These are phyloP conservation scores for Thraustochytrium sp. DNA, from an alignment of 352 stramenopile genomes.

Conservation along the genomic window DNA sequence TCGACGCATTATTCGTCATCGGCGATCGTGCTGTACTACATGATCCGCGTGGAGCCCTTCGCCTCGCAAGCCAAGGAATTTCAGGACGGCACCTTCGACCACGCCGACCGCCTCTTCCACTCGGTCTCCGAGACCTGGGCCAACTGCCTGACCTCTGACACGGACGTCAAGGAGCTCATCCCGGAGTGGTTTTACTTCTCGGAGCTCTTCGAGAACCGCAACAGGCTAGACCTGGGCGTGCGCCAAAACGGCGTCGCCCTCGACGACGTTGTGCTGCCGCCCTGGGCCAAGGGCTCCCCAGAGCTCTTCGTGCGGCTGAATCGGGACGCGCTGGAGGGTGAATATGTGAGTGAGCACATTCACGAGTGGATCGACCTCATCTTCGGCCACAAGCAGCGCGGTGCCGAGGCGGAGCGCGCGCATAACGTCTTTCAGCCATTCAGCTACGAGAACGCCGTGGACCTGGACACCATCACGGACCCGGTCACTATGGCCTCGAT, in stretches of 20 bases:
- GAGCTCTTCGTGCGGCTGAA: conserved; percentile 92
- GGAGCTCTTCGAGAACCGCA: conserved; percentile 78
- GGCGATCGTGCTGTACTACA: conserved; percentile 95
- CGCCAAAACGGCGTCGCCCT: conserved; percentile 56
- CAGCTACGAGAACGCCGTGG: conserved; percentile 88
- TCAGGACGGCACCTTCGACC: conserved; percentile 90
- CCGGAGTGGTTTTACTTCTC: conserved; percentile 88
- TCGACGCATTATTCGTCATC: conserved; percentile 65
- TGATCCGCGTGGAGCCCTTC: conserved; percentile 97
- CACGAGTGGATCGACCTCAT: conserved; percentile 98
- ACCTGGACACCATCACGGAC: conserved; percentile 58
- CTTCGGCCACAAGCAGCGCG: conserved; percentile 96
- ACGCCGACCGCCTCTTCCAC: conserved; percentile 84
- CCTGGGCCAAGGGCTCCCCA: conserved; percentile 86
- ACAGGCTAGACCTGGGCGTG: conserved; percentile 63
- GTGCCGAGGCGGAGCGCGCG: conserved; percentile 76
- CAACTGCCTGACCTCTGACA: conserved; percentile 76
- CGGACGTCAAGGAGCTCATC: conserved; percentile 84
- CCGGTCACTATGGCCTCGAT: neutral
- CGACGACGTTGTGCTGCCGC: conserved; percentile 81
- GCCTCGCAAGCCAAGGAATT: conserved; percentile 85
- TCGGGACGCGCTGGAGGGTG: conserved; percentile 90
- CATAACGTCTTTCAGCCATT: conserved; percentile 97
- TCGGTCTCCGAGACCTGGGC: conserved; percentile 78
- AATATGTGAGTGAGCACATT: conserved; percentile 90